phyloP scores from a whole-genome alignment of 2,329 filamentous ascomycete species.

The Anisogramma anomala region DNA sequence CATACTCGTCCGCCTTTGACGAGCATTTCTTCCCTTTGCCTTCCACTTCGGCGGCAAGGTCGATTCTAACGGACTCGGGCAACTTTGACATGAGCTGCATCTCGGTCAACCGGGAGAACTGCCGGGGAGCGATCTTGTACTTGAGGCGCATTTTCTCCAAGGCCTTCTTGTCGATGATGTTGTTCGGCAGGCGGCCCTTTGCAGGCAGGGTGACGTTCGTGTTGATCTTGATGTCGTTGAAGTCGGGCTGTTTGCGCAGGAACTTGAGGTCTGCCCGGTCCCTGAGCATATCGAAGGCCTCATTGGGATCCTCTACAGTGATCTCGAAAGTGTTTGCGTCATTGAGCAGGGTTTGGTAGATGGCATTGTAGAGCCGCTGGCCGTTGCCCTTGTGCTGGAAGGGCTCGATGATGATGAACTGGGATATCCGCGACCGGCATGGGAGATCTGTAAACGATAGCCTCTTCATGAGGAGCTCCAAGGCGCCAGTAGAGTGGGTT shows the following conservation, averaged over 20 bases:
- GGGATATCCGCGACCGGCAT: slow-evolving; percentile 68
- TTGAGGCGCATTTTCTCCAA: slow-evolving; percentile 46
- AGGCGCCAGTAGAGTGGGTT: slow-evolving; percentile 18
- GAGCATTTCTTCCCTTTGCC: slow-evolving; percentile 24
- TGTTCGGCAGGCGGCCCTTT: slow-evolving; percentile 33
- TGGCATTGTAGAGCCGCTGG: slow-evolving; percentile 65
- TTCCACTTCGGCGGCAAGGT: slow-evolving; percentile 28
- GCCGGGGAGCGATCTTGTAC: slow-evolving; percentile 63
- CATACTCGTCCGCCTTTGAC: slow-evolving; percentile 45
- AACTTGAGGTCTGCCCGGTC: slow-evolving; percentile 62
- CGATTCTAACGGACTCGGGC: slow-evolving; percentile 39
- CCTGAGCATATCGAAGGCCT: slow-evolving; percentile 69
- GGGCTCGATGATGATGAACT: slow-evolving; percentile 82
- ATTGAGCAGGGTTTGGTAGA: slow-evolving; percentile 59
- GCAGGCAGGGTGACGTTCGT: slow-evolving; percentile 36
- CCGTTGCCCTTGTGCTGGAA: slow-evolving; percentile 77
- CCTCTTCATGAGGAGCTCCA: slow-evolving; percentile 26
- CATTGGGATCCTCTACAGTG: slow-evolving; percentile 88
- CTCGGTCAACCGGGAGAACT: slow-evolving; percentile 64
- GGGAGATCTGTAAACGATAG: slow-evolving; percentile 63
- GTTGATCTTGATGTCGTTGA: slow-evolving; percentile 40
- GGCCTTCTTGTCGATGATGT: slow-evolving; percentile 46
- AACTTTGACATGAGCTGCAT: slow-evolving; percentile 59
- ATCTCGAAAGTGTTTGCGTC: slow-evolving; percentile 65
- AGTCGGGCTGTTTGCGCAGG: slow-evolving; percentile 48